Evolutionary conservation across 306 rosid genomes (phyloP), one percentile per base, ranked within the genome.

Genomic region (Rosa chinensis): DNA sequence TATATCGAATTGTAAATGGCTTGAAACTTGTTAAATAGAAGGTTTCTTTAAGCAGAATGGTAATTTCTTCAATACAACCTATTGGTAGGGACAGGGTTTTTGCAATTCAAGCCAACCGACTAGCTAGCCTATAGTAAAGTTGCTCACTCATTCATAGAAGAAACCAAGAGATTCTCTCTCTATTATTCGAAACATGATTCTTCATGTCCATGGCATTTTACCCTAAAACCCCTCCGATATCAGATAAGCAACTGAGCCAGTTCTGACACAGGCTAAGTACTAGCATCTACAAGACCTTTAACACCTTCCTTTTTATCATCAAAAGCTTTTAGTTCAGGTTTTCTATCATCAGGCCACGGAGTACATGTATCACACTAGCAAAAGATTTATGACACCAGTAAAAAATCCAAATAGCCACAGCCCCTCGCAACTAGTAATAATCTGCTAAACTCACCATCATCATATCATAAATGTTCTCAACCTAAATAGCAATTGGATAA

Each of bases 271-370:
- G 35, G 8, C 35, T 20, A 6, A 2, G 42, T 39, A 56, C 13
- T 2, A 4, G 6, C 61, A 53, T 53, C 61, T 18, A 53, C 23
- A 18, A 53, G 61, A 10, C 61, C 61, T 7, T 53, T 49, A 6
- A 90, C 97, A 49, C 92, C 95, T 55, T 76, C 79, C 72, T 89
- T 86, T 5, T 92, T 76, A 6, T 81, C 84, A 9, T 81, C 84
- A 50, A 77, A 77, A 49, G 70, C 83, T 76, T 81, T 85, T 11
- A 85, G 79, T 48, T 81, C 88, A 13, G 72, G 81, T 20, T 25
- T 25, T 64, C 85, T 81, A 8, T 84, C 88, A 21, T 71, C 28
- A 25, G 28, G 28, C 28, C 28, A 25, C 28, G 28, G 28, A 25
- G 28, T 25, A 25, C 28, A 25, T 25, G 28, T 25, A 25, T 25